Evolutionary conservation across 2,329 filamentous ascomycete species (phyloP).

Genomic region (Raffaelea albimanens): DNA sequence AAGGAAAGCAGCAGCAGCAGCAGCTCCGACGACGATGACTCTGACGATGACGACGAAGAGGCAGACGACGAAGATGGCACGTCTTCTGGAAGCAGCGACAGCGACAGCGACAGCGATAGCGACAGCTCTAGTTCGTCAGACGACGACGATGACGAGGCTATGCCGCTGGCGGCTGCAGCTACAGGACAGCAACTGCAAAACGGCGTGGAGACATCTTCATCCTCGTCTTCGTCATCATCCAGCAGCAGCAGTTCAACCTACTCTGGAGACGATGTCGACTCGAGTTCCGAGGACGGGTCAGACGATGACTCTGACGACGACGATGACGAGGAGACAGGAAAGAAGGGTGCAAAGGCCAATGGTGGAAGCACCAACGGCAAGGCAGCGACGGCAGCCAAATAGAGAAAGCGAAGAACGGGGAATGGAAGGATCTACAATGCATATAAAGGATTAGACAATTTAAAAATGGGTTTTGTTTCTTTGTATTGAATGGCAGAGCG

Average conservation of each 20-base stretch:
- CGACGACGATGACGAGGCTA: not conserved
- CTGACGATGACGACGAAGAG: not conserved
- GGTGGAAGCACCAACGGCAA: not conserved
- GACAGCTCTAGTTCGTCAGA: not conserved
- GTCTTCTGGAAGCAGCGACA: not conserved
- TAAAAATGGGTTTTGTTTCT: too few relatives aligned
- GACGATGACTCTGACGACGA: not conserved
- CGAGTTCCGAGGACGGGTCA: not conserved
- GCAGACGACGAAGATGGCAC: not conserved
- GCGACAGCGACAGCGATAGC: too few relatives aligned
- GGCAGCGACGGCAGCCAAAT: too few relatives aligned
- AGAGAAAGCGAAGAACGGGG: too few relatives aligned
- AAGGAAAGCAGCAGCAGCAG: conserved; percentile 9
- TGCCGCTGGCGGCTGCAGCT: not conserved
- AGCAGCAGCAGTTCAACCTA: not conserved
- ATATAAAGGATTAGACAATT: too few relatives aligned
- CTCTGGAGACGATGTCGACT: not conserved
- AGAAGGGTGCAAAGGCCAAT: not conserved
- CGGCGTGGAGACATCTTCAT: not conserved
- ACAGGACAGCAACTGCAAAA: not conserved
- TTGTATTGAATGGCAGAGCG: too few relatives aligned
- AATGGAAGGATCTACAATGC: too few relatives aligned
- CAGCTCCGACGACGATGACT: conserved; percentile 6
- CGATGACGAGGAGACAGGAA: not conserved
- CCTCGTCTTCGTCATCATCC: not conserved